Conservation (phyloP, 2,329 filamentous ascomycete species). For the Epichloe sibirici region DNA sequence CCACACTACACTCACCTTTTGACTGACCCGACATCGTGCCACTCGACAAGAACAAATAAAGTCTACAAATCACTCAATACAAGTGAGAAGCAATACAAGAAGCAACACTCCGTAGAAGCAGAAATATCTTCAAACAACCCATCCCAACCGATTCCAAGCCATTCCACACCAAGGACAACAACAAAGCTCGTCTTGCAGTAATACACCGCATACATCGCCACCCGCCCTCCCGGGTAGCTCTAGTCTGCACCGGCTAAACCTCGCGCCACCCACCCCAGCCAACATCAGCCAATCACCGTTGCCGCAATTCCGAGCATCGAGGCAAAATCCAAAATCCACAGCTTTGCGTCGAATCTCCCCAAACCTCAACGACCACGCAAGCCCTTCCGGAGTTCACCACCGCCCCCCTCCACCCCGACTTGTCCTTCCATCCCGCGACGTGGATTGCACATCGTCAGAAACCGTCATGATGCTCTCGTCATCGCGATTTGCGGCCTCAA, state of each 20-base stretch:
- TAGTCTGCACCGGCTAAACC: constrained; percentile 16
- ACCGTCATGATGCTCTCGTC: constrained; percentile 32
- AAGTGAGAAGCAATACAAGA: too few relatives aligned
- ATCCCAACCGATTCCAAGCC: neutral
- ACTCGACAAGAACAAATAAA: too few relatives aligned
- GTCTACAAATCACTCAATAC: too few relatives aligned
- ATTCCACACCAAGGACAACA: too few relatives aligned
- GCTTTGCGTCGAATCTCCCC: neutral
- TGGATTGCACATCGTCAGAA: neutral
- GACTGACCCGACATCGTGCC: too few relatives aligned
- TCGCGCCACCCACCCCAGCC: constrained; percentile 8
- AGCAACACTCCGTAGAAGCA: too few relatives aligned
- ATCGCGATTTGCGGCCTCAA: constrained; percentile 37
- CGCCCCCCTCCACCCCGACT: neutral
- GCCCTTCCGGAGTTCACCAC: neutral
- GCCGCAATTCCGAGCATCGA: constrained; percentile 17
- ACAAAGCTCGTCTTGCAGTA: neutral
- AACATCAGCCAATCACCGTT: constrained; percentile 17
- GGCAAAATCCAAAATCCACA: constrained; percentile 16
- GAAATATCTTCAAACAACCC: too few relatives aligned
- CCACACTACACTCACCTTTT: too few relatives aligned
- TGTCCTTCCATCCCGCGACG: neutral
- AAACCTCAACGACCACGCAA: constrained; percentile 14
- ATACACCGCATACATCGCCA: constrained; percentile 3
- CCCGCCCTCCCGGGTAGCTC: neutral